Base-by-base conservation (phyloP, 768 basidiomycete species). In the Cystofilobasidium capitatum region DNA sequence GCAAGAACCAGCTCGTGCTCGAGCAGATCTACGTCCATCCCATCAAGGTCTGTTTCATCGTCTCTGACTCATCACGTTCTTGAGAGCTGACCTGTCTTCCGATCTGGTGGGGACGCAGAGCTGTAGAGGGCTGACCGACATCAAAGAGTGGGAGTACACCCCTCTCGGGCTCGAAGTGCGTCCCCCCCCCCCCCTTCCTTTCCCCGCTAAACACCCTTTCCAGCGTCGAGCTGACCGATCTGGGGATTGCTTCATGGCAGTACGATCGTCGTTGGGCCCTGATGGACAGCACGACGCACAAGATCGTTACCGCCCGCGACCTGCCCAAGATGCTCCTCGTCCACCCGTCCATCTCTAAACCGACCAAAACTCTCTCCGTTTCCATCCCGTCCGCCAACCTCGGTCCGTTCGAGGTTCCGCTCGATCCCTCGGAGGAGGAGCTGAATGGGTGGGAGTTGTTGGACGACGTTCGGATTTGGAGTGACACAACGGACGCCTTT, bases 241-340 rank as follows among this genome's bases (percentile, higher is more conserved):
- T 5, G 26, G 12, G 20, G n/a, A 29, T 14, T 29, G 39, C 14
- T 29, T 40, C 20, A 8, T 58, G 8, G 39, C 9, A 65, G 58
- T 60, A 62, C 39, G 66, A 67, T 31, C 36, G 66, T 40, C 47
- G 31, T 13, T 67, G 58, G 58, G 45, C 60, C n/a, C 22, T 67
- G 7, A 58, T 67, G 17, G 59, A 67, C 35, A 22, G 20, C 3
- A n/a, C 16, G 7, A 55, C 59, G n/a, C 66, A 67, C 59, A 67
- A 67, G 51, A 33, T 61, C 31, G 4, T 62, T 12, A 62, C 66
- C 3, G 66, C 66, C 22, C 35, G 66, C 8, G 39, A 40, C 20
- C 14, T 45, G 35, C 33, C 31, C 54, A 40, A 42, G 45, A 31
- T 54, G 39, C 55, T 44, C 26, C 59, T 61, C 8, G 9, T 61